Base-by-base conservation (phyloP, 306 rosid species). In the Vachellia collinsii region DNA sequence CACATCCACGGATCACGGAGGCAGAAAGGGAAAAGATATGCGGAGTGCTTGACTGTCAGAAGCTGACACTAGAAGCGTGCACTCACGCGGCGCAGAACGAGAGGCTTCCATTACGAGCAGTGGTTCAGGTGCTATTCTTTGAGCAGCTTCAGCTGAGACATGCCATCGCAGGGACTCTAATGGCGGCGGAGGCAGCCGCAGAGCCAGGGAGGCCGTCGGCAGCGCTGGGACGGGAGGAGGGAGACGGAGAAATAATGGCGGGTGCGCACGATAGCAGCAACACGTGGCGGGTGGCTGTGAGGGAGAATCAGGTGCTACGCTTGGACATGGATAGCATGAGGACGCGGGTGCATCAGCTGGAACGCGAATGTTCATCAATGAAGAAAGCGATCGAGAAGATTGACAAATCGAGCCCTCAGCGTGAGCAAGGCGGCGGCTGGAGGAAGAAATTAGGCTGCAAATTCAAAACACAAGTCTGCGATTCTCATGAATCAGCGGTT, bases 261-360 rank as follows among this genome's bases (percentile, higher is more conserved):
- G 81, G 54, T 38, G 91, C 77, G 78, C 86, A 66, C 6, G 91
- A 78, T 0, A 58, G 79, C 70, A 72, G 63, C 42, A 70, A 65
- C 88, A 88, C 94, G 87, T 93, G 99, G 99, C 87, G 87, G 22
- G 90, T 71, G 1, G 89, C 99, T 2, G 99, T 91, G 85, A 90
- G 98, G 83, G 94, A 95, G 88, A 96, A 93, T 90, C 99, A 96
- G 84, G 98, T 96, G 90, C 87, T 96, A 25, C 99, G 97, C 23
- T 72, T 93, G 76, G 99, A 93, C 75, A 96, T 96, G 97, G 99
- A 96, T 88, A 93, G 98, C 90, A 96, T 93, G 99, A 90, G 97
- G 94, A 93, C 98, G 89, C 99, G 99, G 77, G 98, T 96, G 76
- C 91, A 92, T 77, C 94, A 93, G 70, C 89, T 96, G 47, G 99